Percentiles rank a stretch among this genome's conserved stretches.
phyloP scores from a whole-genome alignment of 2,329 filamentous ascomycete species.

The Fusarium veterinarium region DNA sequence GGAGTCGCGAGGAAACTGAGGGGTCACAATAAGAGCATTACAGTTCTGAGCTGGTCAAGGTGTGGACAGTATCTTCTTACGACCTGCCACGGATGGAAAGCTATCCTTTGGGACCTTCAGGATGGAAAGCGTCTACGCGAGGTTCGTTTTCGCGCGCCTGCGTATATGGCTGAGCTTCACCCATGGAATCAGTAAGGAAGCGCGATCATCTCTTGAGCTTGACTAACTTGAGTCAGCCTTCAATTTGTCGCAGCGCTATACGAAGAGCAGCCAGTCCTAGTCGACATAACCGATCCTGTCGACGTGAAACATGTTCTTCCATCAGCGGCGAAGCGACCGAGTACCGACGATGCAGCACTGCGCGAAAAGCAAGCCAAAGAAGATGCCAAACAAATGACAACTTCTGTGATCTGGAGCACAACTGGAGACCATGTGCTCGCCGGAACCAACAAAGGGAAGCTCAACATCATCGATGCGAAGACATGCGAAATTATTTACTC shows the following conservation, averaged over 20 bases:
- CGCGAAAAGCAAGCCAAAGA: conserved; percentile 90
- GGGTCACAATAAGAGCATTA: conserved; percentile 93
- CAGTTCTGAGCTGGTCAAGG: conserved; percentile 94
- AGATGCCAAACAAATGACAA: conserved; percentile 95
- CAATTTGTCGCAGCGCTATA: conserved; percentile 92
- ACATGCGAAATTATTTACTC: conserved; percentile 89
- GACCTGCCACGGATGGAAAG: conserved; percentile 96
- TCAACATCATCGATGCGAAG: conserved; percentile 91
- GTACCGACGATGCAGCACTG: conserved; percentile 73
- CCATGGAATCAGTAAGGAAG: conserved; percentile 81
- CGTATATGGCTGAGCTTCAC: conserved; percentile 96
- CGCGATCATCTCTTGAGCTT: not conserved
- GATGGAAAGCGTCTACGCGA: conserved; percentile 78
- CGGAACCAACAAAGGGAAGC: conserved; percentile 93
- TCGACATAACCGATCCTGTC: conserved; percentile 78
- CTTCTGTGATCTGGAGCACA: conserved; percentile 88
- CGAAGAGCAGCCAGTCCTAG: conserved; percentile 90
- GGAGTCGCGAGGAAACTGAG: conserved; percentile 93
- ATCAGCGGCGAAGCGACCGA: conserved; percentile 81
- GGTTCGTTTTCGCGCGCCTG: conserved; percentile 90
- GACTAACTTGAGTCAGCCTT: conserved; percentile 59
- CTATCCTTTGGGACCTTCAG: conserved; percentile 91
- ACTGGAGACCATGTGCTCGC: conserved; percentile 89
- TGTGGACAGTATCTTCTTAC: conserved; percentile 92
- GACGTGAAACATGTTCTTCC: conserved; percentile 82